These are phyloP conservation scores for Debaryomyces nepalensis DNA, from an alignment of 1,139 yeast species.

Conservation along the genomic window DNA sequence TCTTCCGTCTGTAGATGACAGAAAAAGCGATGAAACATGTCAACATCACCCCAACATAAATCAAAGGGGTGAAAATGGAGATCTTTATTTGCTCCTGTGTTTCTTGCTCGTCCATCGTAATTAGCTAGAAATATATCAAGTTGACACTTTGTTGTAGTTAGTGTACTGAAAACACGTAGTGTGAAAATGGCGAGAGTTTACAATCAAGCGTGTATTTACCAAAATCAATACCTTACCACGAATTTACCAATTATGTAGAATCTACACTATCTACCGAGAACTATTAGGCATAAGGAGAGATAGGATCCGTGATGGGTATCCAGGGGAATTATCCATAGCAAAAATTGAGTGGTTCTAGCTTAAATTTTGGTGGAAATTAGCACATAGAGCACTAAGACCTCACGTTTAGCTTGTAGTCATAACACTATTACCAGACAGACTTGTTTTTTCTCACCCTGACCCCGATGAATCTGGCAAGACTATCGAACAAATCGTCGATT, in stretches of 20 bases:
- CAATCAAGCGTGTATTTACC: conserved; percentile 7
- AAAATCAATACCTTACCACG: not conserved
- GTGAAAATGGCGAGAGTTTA: too few species aligned
- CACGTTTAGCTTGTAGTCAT: not conserved
- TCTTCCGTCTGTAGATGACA: conserved; percentile 65
- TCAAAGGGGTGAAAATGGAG: conserved; percentile 84
- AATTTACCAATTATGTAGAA: not conserved
- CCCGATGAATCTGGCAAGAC: conserved; percentile 72
- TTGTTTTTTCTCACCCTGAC: conserved; percentile 56
- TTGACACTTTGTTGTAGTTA: too few species aligned
- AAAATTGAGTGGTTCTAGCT: too few species aligned
- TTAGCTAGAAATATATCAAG: not conserved
- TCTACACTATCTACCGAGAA: not conserved
- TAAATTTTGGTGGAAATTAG: too few species aligned
- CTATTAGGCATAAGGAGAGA: too few species aligned
- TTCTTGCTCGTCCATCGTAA: conserved; percentile 35
- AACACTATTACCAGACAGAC: conserved; percentile 48
- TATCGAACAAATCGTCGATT: conserved; percentile 58
- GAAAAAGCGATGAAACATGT: conserved; percentile 78
- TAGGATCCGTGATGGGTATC: too few species aligned
- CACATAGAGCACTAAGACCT: too few species aligned
- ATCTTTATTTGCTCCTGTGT: conserved; percentile 46
- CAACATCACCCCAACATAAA: conserved; percentile 74
- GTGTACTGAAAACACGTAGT: conserved; percentile 15
- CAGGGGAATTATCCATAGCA: too few species aligned